Base-by-base conservation (phyloP, 257 asterid genomes). In the Primulina tabacum region DNA sequence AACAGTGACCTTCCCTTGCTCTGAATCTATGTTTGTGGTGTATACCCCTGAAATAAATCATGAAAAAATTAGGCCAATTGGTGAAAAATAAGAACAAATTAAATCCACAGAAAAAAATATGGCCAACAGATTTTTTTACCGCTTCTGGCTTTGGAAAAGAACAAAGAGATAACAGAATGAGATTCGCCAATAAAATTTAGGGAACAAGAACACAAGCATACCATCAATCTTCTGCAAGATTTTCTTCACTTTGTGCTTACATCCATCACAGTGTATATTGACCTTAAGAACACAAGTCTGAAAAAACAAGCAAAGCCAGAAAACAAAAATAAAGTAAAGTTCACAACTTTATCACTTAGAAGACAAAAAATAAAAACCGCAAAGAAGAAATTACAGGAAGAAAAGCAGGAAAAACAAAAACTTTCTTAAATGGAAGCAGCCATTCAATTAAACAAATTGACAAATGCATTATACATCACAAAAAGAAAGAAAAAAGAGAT, bases 281-380 rank as follows among this genome's bases (percentile, higher is more conserved):
- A 92, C 97, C 76, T 90, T 92, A 35, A 92, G 95, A 17, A 82
- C 97, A 84, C 97, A 92, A 70, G 96, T 92, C 98, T 92, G 96
- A 84, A 79, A 37, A 84, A 52, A 82, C 86, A 86, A 82, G 88
- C 88, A 83, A 82, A 85, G 68, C 72, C 87, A 82, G 61, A 8
- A 76, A 73, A 79, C 34, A 80, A 1, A 65, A 43, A 68, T 67
- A 83, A 70, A 63, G 81, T 79, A 77, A 83, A 86, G 83, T 53
- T 71, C 72, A 63, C 74, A 76, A 38, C 79, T 81, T 80, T 75
- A 71, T 75, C 60, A 72, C 78, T 75, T 43, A 60, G 35, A 33
- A 81, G 37, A 55, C 69, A 52, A 63, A 70, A 37, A 38, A 47
- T 6, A 60, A n/a, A 40, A 70, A 55, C 33, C 6, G 43, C 60